Evolutionary conservation across 306 rosid species (phyloP).

Genomic region (Citrullus mucosospermus): DNA sequence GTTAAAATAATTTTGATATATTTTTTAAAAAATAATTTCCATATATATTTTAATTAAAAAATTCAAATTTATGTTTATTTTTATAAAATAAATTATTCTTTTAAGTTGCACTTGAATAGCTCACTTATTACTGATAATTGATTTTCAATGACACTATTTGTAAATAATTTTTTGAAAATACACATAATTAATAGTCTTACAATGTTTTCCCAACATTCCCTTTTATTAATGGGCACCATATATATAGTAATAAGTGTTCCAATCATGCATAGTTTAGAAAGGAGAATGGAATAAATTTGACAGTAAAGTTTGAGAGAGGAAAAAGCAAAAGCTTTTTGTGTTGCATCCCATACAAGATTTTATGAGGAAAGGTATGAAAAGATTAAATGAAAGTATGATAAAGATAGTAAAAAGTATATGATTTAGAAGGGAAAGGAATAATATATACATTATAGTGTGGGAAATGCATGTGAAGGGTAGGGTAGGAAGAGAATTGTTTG

Average conservation of each 20-base stretch:
- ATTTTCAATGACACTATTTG: too few relatives aligned
- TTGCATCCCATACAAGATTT: not conserved
- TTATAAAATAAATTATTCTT: too few relatives aligned
- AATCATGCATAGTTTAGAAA: not conserved
- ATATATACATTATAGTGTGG: not conserved
- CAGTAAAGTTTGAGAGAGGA: not conserved
- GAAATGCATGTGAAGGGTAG: constrained; percentile 7
- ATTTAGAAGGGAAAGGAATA: not conserved
- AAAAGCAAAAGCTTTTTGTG: not conserved
- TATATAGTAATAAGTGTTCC: not conserved
- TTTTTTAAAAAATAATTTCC: too few relatives aligned
- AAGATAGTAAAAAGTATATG: not conserved
- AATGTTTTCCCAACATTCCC: not conserved
- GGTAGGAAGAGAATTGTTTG: not conserved
- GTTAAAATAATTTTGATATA: too few relatives aligned
- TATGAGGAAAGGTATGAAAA: not conserved
- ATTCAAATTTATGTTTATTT: too few relatives aligned
- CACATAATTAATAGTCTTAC: too few relatives aligned
- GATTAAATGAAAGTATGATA: not conserved
- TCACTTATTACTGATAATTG: too few relatives aligned
- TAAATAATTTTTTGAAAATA: not conserved
- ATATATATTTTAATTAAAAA: too few relatives aligned
- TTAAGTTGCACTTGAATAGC: too few relatives aligned
- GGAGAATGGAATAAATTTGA: not conserved
- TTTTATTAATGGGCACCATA: not conserved